Base-by-base conservation (phyloP, 495 filamentous ascomycete genomes). In the Hamigera avellanea region DNA sequence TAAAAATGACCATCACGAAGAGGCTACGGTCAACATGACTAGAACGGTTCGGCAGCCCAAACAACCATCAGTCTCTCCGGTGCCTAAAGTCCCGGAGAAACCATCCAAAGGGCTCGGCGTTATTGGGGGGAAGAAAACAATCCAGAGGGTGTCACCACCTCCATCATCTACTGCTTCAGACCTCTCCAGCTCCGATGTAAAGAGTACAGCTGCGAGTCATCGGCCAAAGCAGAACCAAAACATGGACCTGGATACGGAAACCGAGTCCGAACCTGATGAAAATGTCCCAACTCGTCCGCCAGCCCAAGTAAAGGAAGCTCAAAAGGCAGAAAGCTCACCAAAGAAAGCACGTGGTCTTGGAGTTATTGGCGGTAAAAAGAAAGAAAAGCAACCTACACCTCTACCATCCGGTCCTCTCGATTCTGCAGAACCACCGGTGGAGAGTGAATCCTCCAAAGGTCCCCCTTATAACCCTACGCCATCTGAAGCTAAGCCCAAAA, bases 401-500 rank as follows among this genome's bases (percentile, higher is more conserved):
- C 26, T 35, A 15, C 9, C 30, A 26, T 18, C 37, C 17, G 8
- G 7, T 16, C 14, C 36, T 14, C 28, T 34, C 19, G 21, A 23
- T 23, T 4, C 21, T 23, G 21, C 21, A 14, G 26, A 31, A 15
- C 12, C 13, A 16, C 13, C 8, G n/a, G 18, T 12, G 14, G 33
- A 34, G 31, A 21, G 12, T 14, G 9, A 13, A 23, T 19, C 25
- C 31, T 6, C 19, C 21, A 58, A 52, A 30, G 36, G 47, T 25
- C 9, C 44, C 19, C 21, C 35, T 32, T 18, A 18, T 19, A 18
- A 37, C 33, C 16, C 36, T n/a, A 31, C 40, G 25, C 35, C 39
- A 15, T 16, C 43, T 21, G 38, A 35, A 16, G 25, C 7, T 3
- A 58, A 60, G 38, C 16, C 42, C 2, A 61, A 57, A 39, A 46